Evolutionary conservation across 345 rosid genomes (phyloP).

Genomic region (Arabidopsis suecica): DNA sequence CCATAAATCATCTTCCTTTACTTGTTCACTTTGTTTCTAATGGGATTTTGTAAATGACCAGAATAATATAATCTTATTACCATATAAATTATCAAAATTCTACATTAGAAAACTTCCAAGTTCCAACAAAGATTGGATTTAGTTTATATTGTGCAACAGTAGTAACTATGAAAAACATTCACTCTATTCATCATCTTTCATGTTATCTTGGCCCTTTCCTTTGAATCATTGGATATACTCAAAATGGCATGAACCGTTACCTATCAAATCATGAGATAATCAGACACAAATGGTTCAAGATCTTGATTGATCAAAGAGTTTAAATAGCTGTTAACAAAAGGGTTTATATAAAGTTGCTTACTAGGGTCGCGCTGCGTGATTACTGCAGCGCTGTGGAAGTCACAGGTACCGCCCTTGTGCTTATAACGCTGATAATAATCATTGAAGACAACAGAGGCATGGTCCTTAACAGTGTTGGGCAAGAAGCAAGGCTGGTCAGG

Average conservation of each 20-base stretch:
- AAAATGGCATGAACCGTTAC: constrained; percentile 52
- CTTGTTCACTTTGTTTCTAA: constrained; percentile 3
- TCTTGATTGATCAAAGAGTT: not conserved
- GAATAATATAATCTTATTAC: not conserved
- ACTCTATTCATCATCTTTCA: not conserved
- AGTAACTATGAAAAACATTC: not conserved
- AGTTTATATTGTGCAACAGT: not conserved
- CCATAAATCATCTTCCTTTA: not conserved
- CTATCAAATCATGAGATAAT: constrained; percentile 41
- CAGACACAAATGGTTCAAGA: not conserved
- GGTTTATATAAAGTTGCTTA: constrained; percentile 42
- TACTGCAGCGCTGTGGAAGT: constrained; percentile 64
- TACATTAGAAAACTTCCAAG: not conserved
- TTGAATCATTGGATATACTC: constrained; percentile 46
- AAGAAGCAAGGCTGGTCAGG: constrained; percentile 59
- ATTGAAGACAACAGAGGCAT: constrained; percentile 78
- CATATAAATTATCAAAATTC: not conserved
- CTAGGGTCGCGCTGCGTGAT: constrained; percentile 65
- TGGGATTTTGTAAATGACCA: constrained; percentile 4
- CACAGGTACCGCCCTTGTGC: constrained; percentile 60
- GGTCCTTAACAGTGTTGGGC: constrained; percentile 66
- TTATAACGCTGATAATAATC: constrained; percentile 61
- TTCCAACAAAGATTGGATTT: not conserved
- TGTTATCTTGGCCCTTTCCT: not conserved
- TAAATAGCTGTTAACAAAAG: not conserved